Evolutionary conservation across 495 filamentous ascomycete species (phyloP).

Genomic region (Neurospora sp.): DNA sequence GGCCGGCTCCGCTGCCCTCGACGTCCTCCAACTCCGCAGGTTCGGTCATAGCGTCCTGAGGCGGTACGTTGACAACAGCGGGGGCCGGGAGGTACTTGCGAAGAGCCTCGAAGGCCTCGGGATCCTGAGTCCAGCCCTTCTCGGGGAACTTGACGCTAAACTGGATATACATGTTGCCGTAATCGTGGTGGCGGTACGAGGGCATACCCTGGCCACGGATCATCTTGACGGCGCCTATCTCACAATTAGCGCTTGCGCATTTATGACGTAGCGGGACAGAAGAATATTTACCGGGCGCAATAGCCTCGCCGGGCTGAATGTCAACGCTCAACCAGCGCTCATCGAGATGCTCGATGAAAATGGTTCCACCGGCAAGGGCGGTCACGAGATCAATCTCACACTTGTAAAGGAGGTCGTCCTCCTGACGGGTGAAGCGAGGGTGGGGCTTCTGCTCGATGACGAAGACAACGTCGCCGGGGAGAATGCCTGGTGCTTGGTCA

Average conservation of each 20-base stretch:
- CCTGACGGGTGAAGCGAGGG: slow-evolving; percentile 85
- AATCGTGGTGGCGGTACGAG: slow-evolving; percentile 89
- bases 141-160: slow-evolving; percentile 96
- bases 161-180: slow-evolving; percentile 93
- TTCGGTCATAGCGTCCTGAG: slow-evolving; percentile 78
- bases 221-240: slow-evolving; percentile 76
- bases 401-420: slow-evolving; percentile 92
- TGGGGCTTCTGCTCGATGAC: slow-evolving; percentile 98
- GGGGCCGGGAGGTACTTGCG: slow-evolving; percentile 75
- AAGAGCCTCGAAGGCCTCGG: slow-evolving; percentile 51
- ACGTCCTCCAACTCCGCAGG: slow-evolving; percentile 74
- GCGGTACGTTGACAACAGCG: slow-evolving; percentile 47
- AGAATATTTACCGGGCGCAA: slow-evolving; percentile 68
- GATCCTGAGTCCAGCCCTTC: slow-evolving; percentile 48
- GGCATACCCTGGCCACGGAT: slow-evolving; percentile 98
- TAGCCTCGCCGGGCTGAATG: slow-evolving; percentile 86
- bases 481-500: slow-evolving; percentile 87
- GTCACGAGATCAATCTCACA: slow-evolving; percentile 95
- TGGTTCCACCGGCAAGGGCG: slow-evolving; percentile 76
- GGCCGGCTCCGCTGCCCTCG: slow-evolving; percentile 55
- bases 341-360: slow-evolving; percentile 93
- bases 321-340: slow-evolving; percentile 91
- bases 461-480: slow-evolving; percentile 91
- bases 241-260: slow-evolving; percentile 8
- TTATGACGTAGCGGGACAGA: background rate